Percentiles rank a stretch among this genome's conserved stretches.
Conservation (phyloP, 2,329 filamentous ascomycete genomes). For the Aplosporella prunicola region DNA sequence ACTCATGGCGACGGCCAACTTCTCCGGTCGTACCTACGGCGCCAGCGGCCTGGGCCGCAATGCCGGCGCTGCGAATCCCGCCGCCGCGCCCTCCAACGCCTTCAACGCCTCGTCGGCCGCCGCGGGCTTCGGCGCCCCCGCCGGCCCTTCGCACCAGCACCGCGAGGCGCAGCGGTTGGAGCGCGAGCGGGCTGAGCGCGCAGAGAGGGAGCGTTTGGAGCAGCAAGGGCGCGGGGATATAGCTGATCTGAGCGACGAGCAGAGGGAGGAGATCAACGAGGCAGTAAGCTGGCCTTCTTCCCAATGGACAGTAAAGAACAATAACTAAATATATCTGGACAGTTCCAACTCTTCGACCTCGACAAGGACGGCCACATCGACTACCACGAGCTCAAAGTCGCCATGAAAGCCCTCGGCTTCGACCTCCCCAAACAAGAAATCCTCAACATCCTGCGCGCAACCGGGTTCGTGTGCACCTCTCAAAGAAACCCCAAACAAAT, state of each 20-base stretch:
- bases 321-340: slow-evolving; percentile 1
- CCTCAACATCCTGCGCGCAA: slow-evolving; percentile 66
- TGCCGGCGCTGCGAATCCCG: slow-evolving; percentile 20
- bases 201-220: slow-evolving; percentile 35
- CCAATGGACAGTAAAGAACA: neutral
- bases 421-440: slow-evolving; percentile 81
- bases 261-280: slow-evolving; percentile 87
- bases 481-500: slow-evolving; percentile 12
- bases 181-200: slow-evolving; percentile 30
- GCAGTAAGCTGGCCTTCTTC: slow-evolving; percentile 58
- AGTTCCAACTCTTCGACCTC: slow-evolving; percentile 94
- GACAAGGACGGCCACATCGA: slow-evolving; percentile 91
- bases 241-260: slow-evolving; percentile 67
- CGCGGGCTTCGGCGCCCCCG: slow-evolving; percentile 30
- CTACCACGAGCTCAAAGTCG: slow-evolving; percentile 97
- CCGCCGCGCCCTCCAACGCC: slow-evolving; percentile 15
- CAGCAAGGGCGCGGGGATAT: slow-evolving; percentile 40
- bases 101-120: slow-evolving; percentile 25
- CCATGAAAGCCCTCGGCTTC: slow-evolving; percentile 90
- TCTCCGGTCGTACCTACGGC: slow-evolving; percentile 34
- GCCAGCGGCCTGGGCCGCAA: slow-evolving; percentile 36
- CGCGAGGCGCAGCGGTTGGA: slow-evolving; percentile 33
- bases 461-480: slow-evolving; percentile 49
- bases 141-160: slow-evolving; percentile 32
- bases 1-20: slow-evolving; percentile 6